Evolutionary conservation across 2,329 filamentous ascomycete species (phyloP), one percentile per base, ranked within the genome.

Genomic region (Chrysoporthe austroafricana): DNA sequence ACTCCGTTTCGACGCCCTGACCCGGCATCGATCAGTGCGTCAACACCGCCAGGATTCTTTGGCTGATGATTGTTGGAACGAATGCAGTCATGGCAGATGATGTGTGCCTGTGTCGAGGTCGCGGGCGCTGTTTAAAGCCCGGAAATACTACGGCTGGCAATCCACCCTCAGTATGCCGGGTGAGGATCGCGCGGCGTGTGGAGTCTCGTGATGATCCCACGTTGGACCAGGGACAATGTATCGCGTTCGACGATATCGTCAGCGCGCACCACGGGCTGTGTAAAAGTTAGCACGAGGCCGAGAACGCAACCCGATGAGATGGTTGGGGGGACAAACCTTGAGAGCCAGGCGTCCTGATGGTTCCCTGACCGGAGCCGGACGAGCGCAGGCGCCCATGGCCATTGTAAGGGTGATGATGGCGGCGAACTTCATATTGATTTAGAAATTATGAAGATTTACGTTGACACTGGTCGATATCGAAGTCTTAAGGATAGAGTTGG

Each of bases 161-260:
- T n/a, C 18, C 21, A 4, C 1, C 8, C 52, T 64, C 62, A 64
- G 52, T 54, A 57, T 11, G 39, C 50, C 14, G 52, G 62, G 26
- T 54, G 62, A 46, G 52, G 52, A 21, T 64, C 62, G 42, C 52
- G 52, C 5, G 59, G 59, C 14, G 59, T 32, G 43, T 61, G 43
- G 21, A 61, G 59, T 18, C 59, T 44, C 14, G 39, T 64, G 48
- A 69, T 64, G 44, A 60, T n/a, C 21, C 67, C 62, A 34, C 61
- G 64, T 32, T 62, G 44, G n/a, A 61, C 26, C 21, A 50, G 44
- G 5, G 67, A 67, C 50, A 69, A 9, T 5, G 61, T 59, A 21
- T 67, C 64, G 18, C 67, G 67, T 34, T 61, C 67, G 4, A 69
- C 57, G 14, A 69, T 61, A 32, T 69, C 67, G 34, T 69, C 67